Percentiles rank a stretch among this genome's conserved stretches.
Evolutionary conservation across 495 filamentous ascomycete species (phyloP).

Genomic region (Pyrenula massariospora): DNA sequence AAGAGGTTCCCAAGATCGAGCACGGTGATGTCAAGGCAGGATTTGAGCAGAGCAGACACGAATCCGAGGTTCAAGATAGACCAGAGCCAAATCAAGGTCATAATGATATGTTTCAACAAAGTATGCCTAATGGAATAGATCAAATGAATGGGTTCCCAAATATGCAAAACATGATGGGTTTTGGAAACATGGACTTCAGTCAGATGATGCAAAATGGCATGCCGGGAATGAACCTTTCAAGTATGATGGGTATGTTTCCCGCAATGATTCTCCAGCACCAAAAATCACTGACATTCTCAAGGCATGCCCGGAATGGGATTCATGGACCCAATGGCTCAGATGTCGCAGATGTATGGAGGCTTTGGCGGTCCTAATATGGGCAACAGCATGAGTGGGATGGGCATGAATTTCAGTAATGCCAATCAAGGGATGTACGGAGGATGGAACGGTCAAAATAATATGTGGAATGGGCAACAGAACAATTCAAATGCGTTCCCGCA

Average conservation of each 20-base stretch:
- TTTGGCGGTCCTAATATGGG: conserved; percentile 73
- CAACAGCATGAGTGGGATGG: conserved; percentile 67
- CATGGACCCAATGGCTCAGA: conserved; percentile 82
- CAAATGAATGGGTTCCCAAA: neutral
- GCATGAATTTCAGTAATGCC: conserved; percentile 48
- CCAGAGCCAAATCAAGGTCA: neutral
- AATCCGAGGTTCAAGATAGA: neutral
- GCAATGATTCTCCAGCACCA: conserved; percentile 1
- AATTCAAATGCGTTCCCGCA: conserved; percentile 61
- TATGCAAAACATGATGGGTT: neutral
- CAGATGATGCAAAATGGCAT: conserved; percentile 64
- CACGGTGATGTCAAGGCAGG: neutral
- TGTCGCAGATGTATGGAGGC: conserved; percentile 78
- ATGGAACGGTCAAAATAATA: conserved; percentile 47
- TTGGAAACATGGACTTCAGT: conserved; percentile 50
- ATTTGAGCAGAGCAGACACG: neutral
- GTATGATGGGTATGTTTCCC: conserved; percentile 71
- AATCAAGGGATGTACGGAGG: conserved; percentile 52
- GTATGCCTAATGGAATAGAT: neutral
- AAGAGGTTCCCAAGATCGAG: neutral
- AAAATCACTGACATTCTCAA: conserved; percentile 17
- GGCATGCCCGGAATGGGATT: conserved; percentile 63
- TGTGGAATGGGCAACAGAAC: conserved; percentile 53
- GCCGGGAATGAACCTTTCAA: conserved; percentile 44
- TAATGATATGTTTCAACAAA: neutral